phyloP scores from a whole-genome alignment of 2,329 filamentous ascomycete genomes.

The Leptographium lundbergii region DNA sequence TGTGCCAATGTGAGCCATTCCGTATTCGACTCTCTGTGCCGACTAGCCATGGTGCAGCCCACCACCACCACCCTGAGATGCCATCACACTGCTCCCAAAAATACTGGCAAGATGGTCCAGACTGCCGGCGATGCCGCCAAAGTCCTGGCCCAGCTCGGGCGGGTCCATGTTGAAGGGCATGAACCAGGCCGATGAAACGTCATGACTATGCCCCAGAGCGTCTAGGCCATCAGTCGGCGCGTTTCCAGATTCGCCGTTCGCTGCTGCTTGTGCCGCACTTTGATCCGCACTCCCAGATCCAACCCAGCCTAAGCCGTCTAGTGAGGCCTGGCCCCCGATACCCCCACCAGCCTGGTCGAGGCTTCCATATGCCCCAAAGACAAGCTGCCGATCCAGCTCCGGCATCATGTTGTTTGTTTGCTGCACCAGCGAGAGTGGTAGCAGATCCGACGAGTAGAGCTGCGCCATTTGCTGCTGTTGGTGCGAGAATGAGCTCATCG shows the following conservation, averaged over 20 bases:
- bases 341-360: slow-evolving; percentile 32
- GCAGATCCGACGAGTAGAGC: slow-evolving; percentile 39
- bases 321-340: slow-evolving; percentile 25
- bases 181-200: slow-evolving; percentile 66
- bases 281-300: slow-evolving; percentile 14
- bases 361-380: slow-evolving; percentile 57
- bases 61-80: slow-evolving; percentile 18
- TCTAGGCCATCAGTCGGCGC: slow-evolving; percentile 13
- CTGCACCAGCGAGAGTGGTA: slow-evolving; percentile 38
- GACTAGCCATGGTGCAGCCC: slow-evolving; percentile 15
- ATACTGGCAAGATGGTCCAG: slow-evolving; percentile 37
- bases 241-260: slow-evolving; percentile 2
- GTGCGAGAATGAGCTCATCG: slow-evolving; percentile 22
- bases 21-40: too few species aligned
- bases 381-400: slow-evolving; percentile 62
- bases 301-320: slow-evolving; percentile 31
- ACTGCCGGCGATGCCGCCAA: slow-evolving; percentile 24
- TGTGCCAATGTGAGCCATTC: too few species aligned
- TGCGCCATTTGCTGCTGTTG: slow-evolving; percentile 14
- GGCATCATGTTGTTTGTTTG: slow-evolving; percentile 41
- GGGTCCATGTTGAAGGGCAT: slow-evolving; percentile 88
- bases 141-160: slow-evolving; percentile 43
- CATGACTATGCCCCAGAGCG: slow-evolving; percentile 22
- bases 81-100: slow-evolving; percentile 28
- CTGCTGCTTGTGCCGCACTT: neutral